phyloP scores from a whole-genome alignment of 495 filamentous ascomycete species.

The Penicillium paradoxum region DNA sequence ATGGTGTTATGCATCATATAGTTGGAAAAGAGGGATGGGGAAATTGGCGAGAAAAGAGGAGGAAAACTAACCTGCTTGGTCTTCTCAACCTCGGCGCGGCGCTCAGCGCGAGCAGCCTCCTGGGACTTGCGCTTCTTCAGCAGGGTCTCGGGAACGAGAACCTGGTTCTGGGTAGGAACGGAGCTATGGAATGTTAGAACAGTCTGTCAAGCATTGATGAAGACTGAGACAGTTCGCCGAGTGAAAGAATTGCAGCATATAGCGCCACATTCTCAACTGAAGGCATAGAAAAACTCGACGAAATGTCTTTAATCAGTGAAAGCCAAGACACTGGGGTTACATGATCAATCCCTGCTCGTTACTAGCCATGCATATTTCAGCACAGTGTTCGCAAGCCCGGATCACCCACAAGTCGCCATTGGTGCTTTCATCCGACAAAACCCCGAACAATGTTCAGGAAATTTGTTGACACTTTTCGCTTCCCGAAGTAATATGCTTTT shows the following conservation, averaged over 20 bases:
- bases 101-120: constrained; percentile 93
- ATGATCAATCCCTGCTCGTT: constrained; percentile 4
- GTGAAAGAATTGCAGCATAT: constrained; percentile 80
- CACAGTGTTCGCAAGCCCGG: constrained; percentile 18
- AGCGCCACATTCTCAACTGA: constrained; percentile 86
- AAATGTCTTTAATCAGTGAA: constrained; percentile 75
- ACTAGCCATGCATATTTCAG: constrained; percentile 35
- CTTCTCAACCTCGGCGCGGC: constrained; percentile 70
- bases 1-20: constrained; percentile 71
- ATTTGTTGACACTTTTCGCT: constrained; percentile 42
- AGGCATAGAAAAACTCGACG: constrained; percentile 65
- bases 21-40: constrained; percentile 7
- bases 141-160: constrained; percentile 95
- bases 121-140: constrained; percentile 99
- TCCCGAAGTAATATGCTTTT: constrained; percentile 15
- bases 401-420: constrained; percentile 14
- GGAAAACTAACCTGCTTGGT: constrained; percentile 76
- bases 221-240: constrained; percentile 69
- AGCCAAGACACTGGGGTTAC: constrained; percentile 17
- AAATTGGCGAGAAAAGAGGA: background rate
- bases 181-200: constrained; percentile 68
- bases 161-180: constrained; percentile 83
- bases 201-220: constrained; percentile 61
- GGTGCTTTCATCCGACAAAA: constrained; percentile 70
- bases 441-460: constrained; percentile 67